Conservation (phyloP, 352 stramenopile species). For the Peronosclerospora sorghi region DNA sequence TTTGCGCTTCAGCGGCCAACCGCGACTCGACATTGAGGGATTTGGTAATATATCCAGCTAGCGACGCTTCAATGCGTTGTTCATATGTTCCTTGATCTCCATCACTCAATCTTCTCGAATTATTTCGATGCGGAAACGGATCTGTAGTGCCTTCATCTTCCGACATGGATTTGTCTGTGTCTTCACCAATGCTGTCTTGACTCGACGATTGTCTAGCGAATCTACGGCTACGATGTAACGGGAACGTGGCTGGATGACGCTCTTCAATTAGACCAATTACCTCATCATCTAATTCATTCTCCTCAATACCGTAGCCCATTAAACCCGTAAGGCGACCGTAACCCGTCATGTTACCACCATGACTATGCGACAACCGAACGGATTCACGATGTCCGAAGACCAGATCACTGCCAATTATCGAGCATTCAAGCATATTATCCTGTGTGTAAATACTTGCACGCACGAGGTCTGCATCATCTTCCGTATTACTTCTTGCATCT, state of each 20-base stretch:
- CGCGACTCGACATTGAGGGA: slow-evolving; percentile 35
- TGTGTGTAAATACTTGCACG: slow-evolving; percentile 38
- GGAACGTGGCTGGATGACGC: slow-evolving; percentile 11
- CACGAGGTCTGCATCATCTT: slow-evolving; percentile 23
- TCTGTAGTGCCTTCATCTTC: slow-evolving; percentile 19
- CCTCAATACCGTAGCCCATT: slow-evolving; percentile 25
- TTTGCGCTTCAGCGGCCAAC: slow-evolving; percentile 17
- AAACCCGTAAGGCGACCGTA: slow-evolving; percentile 20
- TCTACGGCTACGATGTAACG: slow-evolving; percentile 12
- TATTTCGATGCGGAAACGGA: slow-evolving; percentile 16
- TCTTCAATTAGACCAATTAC: slow-evolving; percentile 17
- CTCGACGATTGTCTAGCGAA: slow-evolving; percentile 23
- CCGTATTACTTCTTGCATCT: slow-evolving; percentile 18
- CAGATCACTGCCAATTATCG: slow-evolving; percentile 33
- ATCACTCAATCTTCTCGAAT: slow-evolving; percentile 30
- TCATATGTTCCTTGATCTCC: slow-evolving; percentile 43
- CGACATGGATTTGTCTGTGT: slow-evolving; percentile 58
- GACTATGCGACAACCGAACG: slow-evolving; percentile 2
- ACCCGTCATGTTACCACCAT: slow-evolving; percentile 8
- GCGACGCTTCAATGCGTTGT: slow-evolving; percentile 52
- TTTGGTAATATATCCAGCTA: slow-evolving; percentile 41
- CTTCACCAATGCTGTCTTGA: slow-evolving; percentile 38
- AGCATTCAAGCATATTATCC: slow-evolving; percentile 21
- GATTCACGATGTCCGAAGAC: slow-evolving; percentile 32
- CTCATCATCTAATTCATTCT: slow-evolving; percentile 26